These are phyloP conservation scores for Ilex aquifolium DNA, from an alignment of 257 asterid genomes.

Conservation along the genomic window DNA sequence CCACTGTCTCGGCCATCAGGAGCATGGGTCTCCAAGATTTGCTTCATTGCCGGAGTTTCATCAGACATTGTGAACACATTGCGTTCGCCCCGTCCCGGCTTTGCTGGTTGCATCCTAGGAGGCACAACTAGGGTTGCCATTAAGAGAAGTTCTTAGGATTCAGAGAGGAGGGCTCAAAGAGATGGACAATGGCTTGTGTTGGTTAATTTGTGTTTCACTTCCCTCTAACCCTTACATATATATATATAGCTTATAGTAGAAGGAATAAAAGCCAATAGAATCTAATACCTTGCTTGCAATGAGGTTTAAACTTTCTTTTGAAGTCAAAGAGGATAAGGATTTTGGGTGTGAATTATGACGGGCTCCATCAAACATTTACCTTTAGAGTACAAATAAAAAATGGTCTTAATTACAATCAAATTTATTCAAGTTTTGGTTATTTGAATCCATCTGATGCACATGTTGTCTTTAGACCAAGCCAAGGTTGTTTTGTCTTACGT, in stretches of 20 bases:
- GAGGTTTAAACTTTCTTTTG: conserved; percentile 18
- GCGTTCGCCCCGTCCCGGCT: conserved; percentile 23
- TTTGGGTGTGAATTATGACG: background rate
- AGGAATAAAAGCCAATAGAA: conserved; percentile 46
- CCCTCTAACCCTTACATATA: conserved; percentile 1
- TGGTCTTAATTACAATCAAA: too few relatives aligned
- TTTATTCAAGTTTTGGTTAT: too few relatives aligned
- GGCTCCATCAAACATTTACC: background rate
- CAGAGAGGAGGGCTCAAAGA: background rate
- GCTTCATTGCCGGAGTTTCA: conserved; percentile 49
- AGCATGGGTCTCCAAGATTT: conserved; percentile 39
- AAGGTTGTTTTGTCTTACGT: too few relatives aligned
- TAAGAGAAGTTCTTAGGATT: background rate
- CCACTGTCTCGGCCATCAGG: conserved; percentile 40
- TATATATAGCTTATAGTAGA: conserved; percentile 26
- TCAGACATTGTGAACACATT: conserved; percentile 40
- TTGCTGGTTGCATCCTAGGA: background rate
- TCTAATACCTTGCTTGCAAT: conserved; percentile 57
- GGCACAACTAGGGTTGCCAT: conserved; percentile 24
- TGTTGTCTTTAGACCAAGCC: too few relatives aligned
- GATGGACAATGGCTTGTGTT: conserved; percentile 10
- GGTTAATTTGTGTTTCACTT: conserved; percentile 16
- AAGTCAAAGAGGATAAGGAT: conserved; percentile 43
- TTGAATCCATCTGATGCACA: too few relatives aligned
- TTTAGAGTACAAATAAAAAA: too few relatives aligned